These are phyloP conservation scores for Fusarium sacchari DNA, from an alignment of 2,329 filamentous ascomycete genomes.

Conservation along the genomic window DNA sequence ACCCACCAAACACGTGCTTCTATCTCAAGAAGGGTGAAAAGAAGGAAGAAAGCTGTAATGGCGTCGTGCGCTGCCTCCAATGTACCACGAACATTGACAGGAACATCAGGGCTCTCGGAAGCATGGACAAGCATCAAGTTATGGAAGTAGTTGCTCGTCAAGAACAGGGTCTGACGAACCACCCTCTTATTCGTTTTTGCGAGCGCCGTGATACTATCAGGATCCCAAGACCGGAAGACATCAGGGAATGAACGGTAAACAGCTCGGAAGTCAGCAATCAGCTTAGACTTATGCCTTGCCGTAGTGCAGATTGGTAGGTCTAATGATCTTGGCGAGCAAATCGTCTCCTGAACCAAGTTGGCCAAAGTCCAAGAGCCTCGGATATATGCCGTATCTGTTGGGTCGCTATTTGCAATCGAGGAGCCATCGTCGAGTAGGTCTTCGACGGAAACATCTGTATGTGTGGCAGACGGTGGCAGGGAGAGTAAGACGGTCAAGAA, in stretches of 20 bases:
- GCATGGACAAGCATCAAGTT: slow-evolving; percentile 83
- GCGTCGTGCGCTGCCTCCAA: slow-evolving; percentile 81
- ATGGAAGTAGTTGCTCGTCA: slow-evolving; percentile 85
- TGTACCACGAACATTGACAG: slow-evolving; percentile 73
- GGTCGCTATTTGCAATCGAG: slow-evolving; percentile 66
- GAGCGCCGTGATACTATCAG: slow-evolving; percentile 66
- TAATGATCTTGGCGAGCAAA: slow-evolving; percentile 79
- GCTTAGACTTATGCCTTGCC: slow-evolving; percentile 73
- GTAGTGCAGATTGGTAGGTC: slow-evolving; percentile 77
- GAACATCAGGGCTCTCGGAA: slow-evolving; percentile 71
- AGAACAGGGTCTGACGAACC: slow-evolving; percentile 78
- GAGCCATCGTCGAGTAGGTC: slow-evolving; percentile 73
- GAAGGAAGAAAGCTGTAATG: slow-evolving; percentile 77
- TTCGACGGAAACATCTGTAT: slow-evolving; percentile 81
- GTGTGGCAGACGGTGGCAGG: slow-evolving; percentile 79
- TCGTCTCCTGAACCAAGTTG: slow-evolving; percentile 79
- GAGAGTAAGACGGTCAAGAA: slow-evolving; percentile 82
- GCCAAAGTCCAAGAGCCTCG: slow-evolving; percentile 82
- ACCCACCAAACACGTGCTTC: slow-evolving; percentile 88
- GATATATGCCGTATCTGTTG: slow-evolving; percentile 76
- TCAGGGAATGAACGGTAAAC: slow-evolving; percentile 79
- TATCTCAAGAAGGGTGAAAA: slow-evolving; percentile 73
- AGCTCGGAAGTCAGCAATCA: slow-evolving; percentile 75
- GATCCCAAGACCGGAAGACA: slow-evolving; percentile 75
- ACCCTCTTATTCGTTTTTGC: slow-evolving; percentile 70